Percentiles rank a stretch among this genome's conserved stretches.
phyloP scores from a whole-genome alignment of 2,329 filamentous ascomycete genomes.

The Aspergillus niger region DNA sequence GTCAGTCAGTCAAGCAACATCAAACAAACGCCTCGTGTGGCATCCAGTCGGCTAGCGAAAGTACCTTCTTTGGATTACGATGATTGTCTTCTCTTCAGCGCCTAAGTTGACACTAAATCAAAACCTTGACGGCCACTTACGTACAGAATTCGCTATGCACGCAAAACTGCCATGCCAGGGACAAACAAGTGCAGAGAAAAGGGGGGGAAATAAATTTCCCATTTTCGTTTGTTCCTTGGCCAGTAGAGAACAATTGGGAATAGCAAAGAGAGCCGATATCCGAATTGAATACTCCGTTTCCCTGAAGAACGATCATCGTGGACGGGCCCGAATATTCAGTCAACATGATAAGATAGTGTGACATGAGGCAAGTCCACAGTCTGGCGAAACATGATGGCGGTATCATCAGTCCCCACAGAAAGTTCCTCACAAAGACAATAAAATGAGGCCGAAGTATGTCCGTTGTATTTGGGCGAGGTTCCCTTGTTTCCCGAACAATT shows the following conservation, averaged over 20 bases:
- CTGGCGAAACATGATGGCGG: background rate
- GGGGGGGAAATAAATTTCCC: too few relatives aligned
- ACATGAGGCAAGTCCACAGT: background rate
- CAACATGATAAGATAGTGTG: background rate
- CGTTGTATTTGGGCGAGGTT: background rate
- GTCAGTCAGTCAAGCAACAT: background rate
- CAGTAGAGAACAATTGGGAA: background rate
- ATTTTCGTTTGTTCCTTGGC: too few relatives aligned
- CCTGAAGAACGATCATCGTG: background rate
- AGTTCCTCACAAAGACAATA: background rate
- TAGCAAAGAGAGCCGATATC: background rate
- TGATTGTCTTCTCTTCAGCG: background rate
- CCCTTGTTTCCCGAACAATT: background rate
- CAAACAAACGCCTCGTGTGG: background rate
- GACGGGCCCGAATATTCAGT: background rate
- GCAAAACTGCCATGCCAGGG: conserved; percentile 3
- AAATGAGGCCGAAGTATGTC: background rate
- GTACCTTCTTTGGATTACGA: background rate
- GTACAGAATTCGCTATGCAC: background rate
- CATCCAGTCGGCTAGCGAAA: background rate
- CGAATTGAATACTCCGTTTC: background rate
- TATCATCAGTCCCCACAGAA: background rate
- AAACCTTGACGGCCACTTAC: background rate
- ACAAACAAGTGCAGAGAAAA: background rate
- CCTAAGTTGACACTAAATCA: background rate